These are phyloP conservation scores for Asterophora parasitica DNA, from an alignment of 768 basidiomycete genomes.

Conservation along the genomic window DNA sequence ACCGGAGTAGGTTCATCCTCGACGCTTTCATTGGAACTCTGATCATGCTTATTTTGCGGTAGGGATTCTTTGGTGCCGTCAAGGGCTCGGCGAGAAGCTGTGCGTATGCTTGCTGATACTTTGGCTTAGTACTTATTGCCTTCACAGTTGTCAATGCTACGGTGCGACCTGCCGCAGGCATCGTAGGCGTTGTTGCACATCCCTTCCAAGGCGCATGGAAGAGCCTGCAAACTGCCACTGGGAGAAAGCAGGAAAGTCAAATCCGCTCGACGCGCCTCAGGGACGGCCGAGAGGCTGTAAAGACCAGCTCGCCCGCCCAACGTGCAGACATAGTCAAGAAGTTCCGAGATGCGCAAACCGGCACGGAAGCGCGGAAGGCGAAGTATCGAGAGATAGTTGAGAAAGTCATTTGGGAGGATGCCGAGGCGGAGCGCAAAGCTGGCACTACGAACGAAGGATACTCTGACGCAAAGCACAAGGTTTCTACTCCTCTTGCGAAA, in stretches of 20 bases:
- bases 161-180: constrained; percentile 28
- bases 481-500: too few relatives aligned
- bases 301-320: constrained; percentile 28
- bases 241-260: constrained; percentile 26
- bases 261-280: constrained; percentile 33
- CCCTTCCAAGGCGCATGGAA: constrained; percentile 34
- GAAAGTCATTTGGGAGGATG: constrained; percentile 23
- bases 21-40: background rate
- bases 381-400: constrained; percentile 29
- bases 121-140: background rate
- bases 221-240: constrained; percentile 25
- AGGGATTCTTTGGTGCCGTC: constrained; percentile 30
- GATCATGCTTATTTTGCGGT: background rate
- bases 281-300: constrained; percentile 35
- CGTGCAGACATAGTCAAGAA: constrained; percentile 27
- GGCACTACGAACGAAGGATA: background rate
- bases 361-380: constrained; percentile 29
- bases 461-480: background rate
- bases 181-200: constrained; percentile 34
- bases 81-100: constrained; percentile 33
- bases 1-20: constrained; percentile 19
- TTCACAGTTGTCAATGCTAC: constrained; percentile 27
- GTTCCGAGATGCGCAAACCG: constrained; percentile 32
- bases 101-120: constrained; percentile 18
- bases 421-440: constrained; percentile 4